phyloP scores from a whole-genome alignment of 129 eudicot species.

The Escallonia rubra region DNA sequence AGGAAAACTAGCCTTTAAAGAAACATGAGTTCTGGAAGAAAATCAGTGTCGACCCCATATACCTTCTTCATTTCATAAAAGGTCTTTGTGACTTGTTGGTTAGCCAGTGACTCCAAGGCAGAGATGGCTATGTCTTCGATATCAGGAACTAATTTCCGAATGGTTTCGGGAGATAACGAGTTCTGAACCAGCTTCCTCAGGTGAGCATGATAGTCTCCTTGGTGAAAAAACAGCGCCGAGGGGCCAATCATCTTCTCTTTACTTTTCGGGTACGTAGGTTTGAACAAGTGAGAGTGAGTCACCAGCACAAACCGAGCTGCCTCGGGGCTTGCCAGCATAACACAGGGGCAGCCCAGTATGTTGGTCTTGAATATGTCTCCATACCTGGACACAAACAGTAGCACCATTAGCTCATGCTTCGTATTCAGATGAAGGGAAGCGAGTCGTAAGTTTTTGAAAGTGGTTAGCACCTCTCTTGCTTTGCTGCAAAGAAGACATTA shows the following conservation, averaged over 20 bases:
- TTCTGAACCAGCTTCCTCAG: slow-evolving; percentile 67
- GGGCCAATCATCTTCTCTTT: slow-evolving; percentile 82
- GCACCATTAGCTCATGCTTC: background rate
- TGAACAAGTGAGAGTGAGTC: slow-evolving; percentile 57
- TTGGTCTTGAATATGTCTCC: slow-evolving; percentile 82
- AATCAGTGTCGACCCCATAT: background rate
- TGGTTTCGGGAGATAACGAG: slow-evolving; percentile 55
- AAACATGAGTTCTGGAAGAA: too few species aligned
- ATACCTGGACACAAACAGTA: slow-evolving; percentile 31
- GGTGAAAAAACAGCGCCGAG: slow-evolving; percentile 75
- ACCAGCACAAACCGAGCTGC: slow-evolving; percentile 78
- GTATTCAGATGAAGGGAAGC: slow-evolving; percentile 2
- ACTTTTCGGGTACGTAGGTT: slow-evolving; percentile 83
- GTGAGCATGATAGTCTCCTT: slow-evolving; percentile 59
- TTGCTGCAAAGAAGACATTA: slow-evolving; percentile 47
- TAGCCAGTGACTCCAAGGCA: slow-evolving; percentile 51
- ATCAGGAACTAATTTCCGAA: slow-evolving; percentile 39
- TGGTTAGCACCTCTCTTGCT: slow-evolving; percentile 53
- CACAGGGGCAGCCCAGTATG: slow-evolving; percentile 81
- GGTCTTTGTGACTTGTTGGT: slow-evolving; percentile 46
- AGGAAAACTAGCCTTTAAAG: too few species aligned
- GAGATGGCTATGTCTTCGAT: slow-evolving; percentile 53
- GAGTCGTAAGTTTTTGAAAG: background rate
- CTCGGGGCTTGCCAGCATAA: slow-evolving; percentile 84
- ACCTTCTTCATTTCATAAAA: slow-evolving; percentile 76